A percentile compares a stretch with the other conserved stretches of the same genome.
Evolutionary conservation across 768 basidiomycete genomes (phyloP).

Genomic region (Leccinellum rugosiceps): DNA sequence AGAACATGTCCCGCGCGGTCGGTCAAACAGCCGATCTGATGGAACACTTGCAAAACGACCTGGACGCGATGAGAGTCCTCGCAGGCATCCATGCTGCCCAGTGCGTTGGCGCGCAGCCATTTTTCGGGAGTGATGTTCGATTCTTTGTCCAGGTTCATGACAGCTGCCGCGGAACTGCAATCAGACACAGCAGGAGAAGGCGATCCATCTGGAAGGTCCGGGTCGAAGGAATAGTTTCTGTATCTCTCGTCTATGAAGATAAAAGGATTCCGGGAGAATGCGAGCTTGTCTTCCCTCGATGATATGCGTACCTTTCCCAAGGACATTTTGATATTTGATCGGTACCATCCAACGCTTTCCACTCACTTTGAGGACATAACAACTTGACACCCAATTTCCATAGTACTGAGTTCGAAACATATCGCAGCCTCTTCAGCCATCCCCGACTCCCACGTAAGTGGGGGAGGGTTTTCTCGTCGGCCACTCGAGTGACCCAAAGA

Average conservation of each 20-base stretch:
- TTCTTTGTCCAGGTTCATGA: slow-evolving; percentile 43
- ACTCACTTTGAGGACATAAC: too few species aligned
- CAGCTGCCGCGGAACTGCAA: slow-evolving; percentile 43
- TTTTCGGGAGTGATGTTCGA: background rate
- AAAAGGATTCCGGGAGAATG: background rate
- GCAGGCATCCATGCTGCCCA: slow-evolving; percentile 80
- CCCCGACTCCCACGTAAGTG: too few species aligned
- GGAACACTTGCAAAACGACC: slow-evolving; percentile 70
- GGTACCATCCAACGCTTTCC: background rate
- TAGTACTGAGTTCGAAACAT: background rate
- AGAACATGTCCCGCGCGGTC: slow-evolving; percentile 64
- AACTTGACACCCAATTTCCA: too few species aligned
- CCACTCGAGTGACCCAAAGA: too few species aligned
- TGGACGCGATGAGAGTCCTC: slow-evolving; percentile 76
- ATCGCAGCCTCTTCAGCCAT: too few species aligned
- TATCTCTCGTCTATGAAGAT: background rate
- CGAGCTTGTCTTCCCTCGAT: background rate
- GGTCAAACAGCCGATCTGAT: slow-evolving; percentile 73
- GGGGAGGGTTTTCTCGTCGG: too few species aligned
- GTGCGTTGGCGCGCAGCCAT: slow-evolving; percentile 39
- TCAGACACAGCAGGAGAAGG: slow-evolving; percentile 26
- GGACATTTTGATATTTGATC: background rate
- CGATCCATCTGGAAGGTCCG: background rate
- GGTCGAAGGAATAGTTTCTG: slow-evolving; percentile 9
- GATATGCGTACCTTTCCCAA: background rate